Evolutionary conservation across 1,139 yeast genomes (phyloP).

Genomic region (Tardiomyces depauwii): DNA sequence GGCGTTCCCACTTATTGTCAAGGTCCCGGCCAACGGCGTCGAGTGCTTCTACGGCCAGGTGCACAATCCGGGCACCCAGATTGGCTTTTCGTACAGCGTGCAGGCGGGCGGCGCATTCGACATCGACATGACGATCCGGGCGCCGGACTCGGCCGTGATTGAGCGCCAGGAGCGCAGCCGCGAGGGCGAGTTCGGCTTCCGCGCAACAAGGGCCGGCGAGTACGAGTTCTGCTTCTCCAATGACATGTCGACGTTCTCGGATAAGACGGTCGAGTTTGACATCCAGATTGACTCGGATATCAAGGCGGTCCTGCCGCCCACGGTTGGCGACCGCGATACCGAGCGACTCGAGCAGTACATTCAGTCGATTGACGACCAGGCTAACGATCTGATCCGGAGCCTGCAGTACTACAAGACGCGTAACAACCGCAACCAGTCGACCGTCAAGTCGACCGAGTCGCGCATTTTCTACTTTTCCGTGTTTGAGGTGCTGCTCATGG

Average conservation of each 20-base stretch:
- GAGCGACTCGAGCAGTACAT: slow-evolving; percentile 36
- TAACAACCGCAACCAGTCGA: slow-evolving; percentile 82
- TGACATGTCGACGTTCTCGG: slow-evolving; percentile 77
- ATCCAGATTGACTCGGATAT: slow-evolving; percentile 42
- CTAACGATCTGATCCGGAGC: slow-evolving; percentile 51
- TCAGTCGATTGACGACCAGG: slow-evolving; percentile 53
- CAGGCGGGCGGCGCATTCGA: slow-evolving; percentile 86
- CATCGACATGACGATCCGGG: slow-evolving; percentile 63
- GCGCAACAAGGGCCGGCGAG: slow-evolving; percentile 65
- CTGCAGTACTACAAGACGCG: slow-evolving; percentile 85
- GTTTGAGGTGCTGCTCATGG: slow-evolving; percentile 70
- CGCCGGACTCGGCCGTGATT: slow-evolving; percentile 53
- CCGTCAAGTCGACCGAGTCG: slow-evolving; percentile 80
- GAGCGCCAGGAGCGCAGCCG: slow-evolving; percentile 54
- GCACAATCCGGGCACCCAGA: slow-evolving; percentile 46
- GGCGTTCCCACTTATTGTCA: slow-evolving; percentile 49
- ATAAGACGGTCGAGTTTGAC: slow-evolving; percentile 84
- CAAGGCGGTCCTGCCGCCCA: slow-evolving; percentile 51
- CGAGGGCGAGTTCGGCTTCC: slow-evolving; percentile 77
- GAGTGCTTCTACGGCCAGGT: slow-evolving; percentile 75
- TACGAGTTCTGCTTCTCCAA: slow-evolving; percentile 88
- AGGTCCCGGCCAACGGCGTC: slow-evolving; percentile 64
- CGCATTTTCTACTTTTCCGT: slow-evolving; percentile 79
- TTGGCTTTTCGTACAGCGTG: slow-evolving; percentile 83
- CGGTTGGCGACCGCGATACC: slow-evolving; percentile 48